Evolutionary conservation across 163 green algal species (phyloP), one percentile per base, ranked within the genome.

Genomic region (Chlamydomonas reinhardtii): DNA sequence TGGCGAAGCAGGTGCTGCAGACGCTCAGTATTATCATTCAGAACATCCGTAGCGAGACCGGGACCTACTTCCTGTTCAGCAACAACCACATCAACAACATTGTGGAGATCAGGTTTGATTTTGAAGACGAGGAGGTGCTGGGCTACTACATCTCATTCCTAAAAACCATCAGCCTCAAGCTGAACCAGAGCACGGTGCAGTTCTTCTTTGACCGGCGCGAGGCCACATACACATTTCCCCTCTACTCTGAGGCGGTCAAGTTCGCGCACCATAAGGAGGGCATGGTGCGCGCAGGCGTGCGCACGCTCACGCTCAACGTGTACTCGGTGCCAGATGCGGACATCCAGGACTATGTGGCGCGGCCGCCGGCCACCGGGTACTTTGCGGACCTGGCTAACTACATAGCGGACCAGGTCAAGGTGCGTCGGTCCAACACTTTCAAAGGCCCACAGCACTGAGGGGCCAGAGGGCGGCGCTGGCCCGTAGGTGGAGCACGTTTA

Each of bases 81-180:
- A 99, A 99, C 90, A 98, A 99, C 92, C 95, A 99, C 87, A 93
- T 99, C 73, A 99, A 99, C 93, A 95, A 97, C 76, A 97, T 99
- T 68, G 93, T 98, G 27, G 89, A 86, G 52, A 88, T 95, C 37
- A 75, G 81, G 65, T 93, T 98, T 83, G 92, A 96, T 81, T 99
- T 99, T 88, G 93, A 99, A 82, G 96, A 99, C 78, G 98, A 99
- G 73, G 98, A 99, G 90, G 94, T 98, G 65, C 93, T 99, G 73
- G 98, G 95, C 62, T 99, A 98, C 91, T 99, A 98, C 91, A 97
- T 99, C 76, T 98, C 96, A 52, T 97, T 99, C 82, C 93, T 99
- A 27, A 99, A 99, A 90, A 97, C 96, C 56, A 98, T 99, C 75
- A 95, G 88, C 81, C 89, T 99, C 2, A 98, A 98, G 82, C 96